Evolutionary conservation across 139 green algal species (phyloP).

Genomic region (Coelastrella sp.): DNA sequence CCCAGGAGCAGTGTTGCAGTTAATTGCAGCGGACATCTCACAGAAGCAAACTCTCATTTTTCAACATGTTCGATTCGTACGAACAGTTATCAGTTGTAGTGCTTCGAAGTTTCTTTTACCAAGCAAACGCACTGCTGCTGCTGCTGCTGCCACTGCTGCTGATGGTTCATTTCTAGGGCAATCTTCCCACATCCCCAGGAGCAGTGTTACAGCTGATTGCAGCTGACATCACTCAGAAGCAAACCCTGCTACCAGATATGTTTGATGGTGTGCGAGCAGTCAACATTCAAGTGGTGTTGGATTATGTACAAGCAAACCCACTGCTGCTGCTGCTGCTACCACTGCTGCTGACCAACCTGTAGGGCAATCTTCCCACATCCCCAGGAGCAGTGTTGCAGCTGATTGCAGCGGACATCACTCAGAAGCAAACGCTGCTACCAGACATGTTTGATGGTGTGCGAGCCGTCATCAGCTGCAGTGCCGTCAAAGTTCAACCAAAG

Average conservation of each 20-base stretch:
- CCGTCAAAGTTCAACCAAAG: constrained; percentile 86
- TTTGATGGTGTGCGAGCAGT: too few species aligned
- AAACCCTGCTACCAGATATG: too few species aligned
- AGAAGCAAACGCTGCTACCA: constrained; percentile 80
- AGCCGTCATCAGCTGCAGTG: constrained; percentile 77
- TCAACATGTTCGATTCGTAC: too few species aligned
- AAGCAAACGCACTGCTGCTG: too few species aligned
- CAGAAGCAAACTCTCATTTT: too few species aligned
- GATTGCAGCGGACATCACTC: constrained; percentile 83
- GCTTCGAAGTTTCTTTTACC: too few species aligned
- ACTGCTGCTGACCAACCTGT: too few species aligned
- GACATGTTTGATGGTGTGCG: constrained; percentile 82
- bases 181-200: constrained; percentile 57
- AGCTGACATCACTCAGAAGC: constrained; percentile 84
- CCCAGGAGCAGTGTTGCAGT: constrained; percentile 59
- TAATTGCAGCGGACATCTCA: constrained; percentile 82
- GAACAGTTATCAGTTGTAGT: too few species aligned
- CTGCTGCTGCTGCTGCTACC: constrained; percentile 46
- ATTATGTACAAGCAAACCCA: constrained; percentile 20
- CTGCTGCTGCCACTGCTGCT: too few species aligned
- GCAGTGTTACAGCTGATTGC: too few species aligned
- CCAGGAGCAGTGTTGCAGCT: constrained; percentile 79
- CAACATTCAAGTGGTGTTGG: too few species aligned
- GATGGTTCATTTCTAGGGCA: neutral
- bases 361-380: constrained; percentile 39